phyloP scores from a whole-genome alignment of 2,329 filamentous ascomycete genomes.

The Aureobasidium vineae region DNA sequence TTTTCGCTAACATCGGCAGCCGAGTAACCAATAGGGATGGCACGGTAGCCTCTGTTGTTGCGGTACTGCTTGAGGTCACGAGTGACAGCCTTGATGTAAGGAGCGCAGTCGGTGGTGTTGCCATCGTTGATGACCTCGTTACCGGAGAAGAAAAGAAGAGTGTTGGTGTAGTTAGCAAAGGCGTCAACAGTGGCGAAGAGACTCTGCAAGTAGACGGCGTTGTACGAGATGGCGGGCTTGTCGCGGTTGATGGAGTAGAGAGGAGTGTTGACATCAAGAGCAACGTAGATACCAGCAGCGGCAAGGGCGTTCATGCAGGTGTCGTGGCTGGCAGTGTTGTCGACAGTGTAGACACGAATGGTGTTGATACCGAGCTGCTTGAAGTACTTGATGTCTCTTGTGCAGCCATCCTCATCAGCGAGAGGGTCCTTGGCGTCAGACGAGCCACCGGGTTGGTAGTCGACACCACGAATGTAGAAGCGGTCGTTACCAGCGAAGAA shows the following conservation, averaged over 20 bases:
- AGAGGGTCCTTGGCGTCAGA: slow-evolving; percentile 70
- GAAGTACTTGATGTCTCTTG: slow-evolving; percentile 78
- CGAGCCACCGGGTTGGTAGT: slow-evolving; percentile 57
- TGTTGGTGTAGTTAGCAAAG: slow-evolving; percentile 81
- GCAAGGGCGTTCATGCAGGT: slow-evolving; percentile 79
- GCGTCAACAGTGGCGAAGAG: slow-evolving; percentile 86
- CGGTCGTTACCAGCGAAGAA: slow-evolving; percentile 63
- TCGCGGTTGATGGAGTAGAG: slow-evolving; percentile 82
- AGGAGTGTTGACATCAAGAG: slow-evolving; percentile 89
- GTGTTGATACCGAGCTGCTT: slow-evolving; percentile 85
- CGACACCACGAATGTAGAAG: slow-evolving; percentile 61
- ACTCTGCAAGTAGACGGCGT: slow-evolving; percentile 77
- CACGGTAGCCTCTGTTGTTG: slow-evolving; percentile 64
- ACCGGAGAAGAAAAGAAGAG: slow-evolving; percentile 76
- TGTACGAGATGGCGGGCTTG: slow-evolving; percentile 74
- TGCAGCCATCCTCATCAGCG: slow-evolving; percentile 66
- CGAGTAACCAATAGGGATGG: slow-evolving; percentile 76
- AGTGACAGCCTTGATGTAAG: slow-evolving; percentile 70
- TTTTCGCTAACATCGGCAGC: slow-evolving; percentile 83
- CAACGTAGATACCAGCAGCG: slow-evolving; percentile 86
- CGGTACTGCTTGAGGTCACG: slow-evolving; percentile 81
- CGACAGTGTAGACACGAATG: slow-evolving; percentile 86
- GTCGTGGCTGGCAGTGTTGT: slow-evolving; percentile 79
- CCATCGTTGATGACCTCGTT: slow-evolving; percentile 72
- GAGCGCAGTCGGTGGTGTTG: slow-evolving; percentile 61